Evolutionary conservation across 2,329 filamentous ascomycete genomes (phyloP), one percentile per base, ranked within the genome.

Genomic region (Didymellaceae sp.): DNA sequence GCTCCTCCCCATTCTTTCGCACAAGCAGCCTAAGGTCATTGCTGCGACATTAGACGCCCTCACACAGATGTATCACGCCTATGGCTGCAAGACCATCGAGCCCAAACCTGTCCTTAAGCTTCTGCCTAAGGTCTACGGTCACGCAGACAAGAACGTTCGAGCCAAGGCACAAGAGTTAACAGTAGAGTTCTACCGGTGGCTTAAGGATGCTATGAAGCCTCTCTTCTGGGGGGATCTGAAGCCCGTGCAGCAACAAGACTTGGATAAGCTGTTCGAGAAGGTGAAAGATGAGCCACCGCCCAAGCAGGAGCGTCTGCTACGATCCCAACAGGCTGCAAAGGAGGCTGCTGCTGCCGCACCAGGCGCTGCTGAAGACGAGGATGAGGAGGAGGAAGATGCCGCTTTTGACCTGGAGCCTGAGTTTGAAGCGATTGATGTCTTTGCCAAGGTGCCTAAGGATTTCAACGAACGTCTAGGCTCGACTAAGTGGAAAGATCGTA

Each of bases 401-500:
- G 92, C 92, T 64, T 80, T 96, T 41, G 93, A 97, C 65, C 69
- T 80, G 10, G 78, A 80, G 51, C 77, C 78, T 1, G 78, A 80
- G 42, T 78, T 89, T 26, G 92, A 96, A 68, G 90, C 93, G 0
- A 87, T 97, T 52, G 91, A 99, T 69, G 86, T 97, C 1, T 74
- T 90, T 47, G 82, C 88, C 28, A 94, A 93, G 63, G 80, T 97
- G 3, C 89, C 93, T 0, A 84, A 86, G 30, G 86, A 91, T 69
- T 92, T 97, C 59, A 82, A 85, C 58, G 94, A 99, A 17, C 86
- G 88, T 52, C 78, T 99, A 22, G 87, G 83, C 0, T 97, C 93
- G 8, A 87, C 92, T 0, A 99, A 99, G 72, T 99, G 94, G 94
- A 99, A 99, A 71, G 95, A 99, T 61, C 83, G 94, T 55, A 99